Conservation (phyloP, 208 protist genomes). For the Leishmania amazonensis region DNA sequence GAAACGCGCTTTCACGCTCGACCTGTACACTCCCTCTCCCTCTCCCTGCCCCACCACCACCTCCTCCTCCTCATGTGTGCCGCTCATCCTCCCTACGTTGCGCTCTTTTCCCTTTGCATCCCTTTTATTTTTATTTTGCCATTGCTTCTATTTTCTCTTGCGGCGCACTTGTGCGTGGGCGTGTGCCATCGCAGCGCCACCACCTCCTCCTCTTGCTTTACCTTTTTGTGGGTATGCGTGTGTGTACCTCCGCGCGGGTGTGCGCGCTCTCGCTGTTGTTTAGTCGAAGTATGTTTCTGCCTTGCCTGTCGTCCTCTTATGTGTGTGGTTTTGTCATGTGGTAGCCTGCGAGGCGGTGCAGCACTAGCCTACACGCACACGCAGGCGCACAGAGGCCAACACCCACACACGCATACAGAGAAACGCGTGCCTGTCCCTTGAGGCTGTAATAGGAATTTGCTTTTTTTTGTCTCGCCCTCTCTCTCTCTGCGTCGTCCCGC, state of each 20-base stretch:
- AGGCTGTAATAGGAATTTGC: background rate
- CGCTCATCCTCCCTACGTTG: too few species aligned
- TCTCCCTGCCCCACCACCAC: too few species aligned
- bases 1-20: too few species aligned
- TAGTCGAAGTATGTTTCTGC: too few species aligned
- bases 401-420: background rate
- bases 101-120: too few species aligned
- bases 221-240: background rate
- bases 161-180: too few species aligned
- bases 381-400: background rate
- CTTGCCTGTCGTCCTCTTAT: too few species aligned
- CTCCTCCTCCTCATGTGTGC: too few species aligned
- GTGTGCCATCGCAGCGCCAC: background rate
- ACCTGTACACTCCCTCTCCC: background rate
- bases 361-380: background rate
- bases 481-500: background rate
- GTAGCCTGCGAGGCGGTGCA: background rate
- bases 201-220: background rate
- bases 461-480: background rate
- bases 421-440: background rate
- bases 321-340: background rate
- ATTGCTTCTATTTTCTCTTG: too few species aligned
- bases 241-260: background rate
- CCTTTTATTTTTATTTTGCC: too few species aligned
- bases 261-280: background rate